Conservation (phyloP, 352 stramenopile genomes). For the Phytopythium mirpurense region DNA sequence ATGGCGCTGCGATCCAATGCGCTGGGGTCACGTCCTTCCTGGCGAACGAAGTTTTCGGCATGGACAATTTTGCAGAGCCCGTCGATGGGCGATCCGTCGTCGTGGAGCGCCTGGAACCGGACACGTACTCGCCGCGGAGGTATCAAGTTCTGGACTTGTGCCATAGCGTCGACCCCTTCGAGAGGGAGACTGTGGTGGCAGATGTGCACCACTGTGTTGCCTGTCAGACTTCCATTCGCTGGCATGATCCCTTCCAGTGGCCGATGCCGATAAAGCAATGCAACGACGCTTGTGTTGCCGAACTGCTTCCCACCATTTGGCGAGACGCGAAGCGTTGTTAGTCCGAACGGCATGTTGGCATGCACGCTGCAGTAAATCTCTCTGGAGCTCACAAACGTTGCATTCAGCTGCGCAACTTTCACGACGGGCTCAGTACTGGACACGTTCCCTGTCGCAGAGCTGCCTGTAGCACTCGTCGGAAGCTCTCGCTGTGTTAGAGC, state of each 20-base stretch:
- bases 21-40: background rate
- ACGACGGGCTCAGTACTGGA: background rate
- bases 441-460: no score
- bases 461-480: background rate
- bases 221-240: slow-evolving; percentile 33
- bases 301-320: slow-evolving; percentile 66
- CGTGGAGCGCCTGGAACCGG: slow-evolving; percentile 38
- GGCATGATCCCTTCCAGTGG: slow-evolving; percentile 28
- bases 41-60: slow-evolving; percentile 9
- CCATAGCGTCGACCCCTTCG: slow-evolving; percentile 36
- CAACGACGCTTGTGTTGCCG: slow-evolving; percentile 26
- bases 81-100: slow-evolving; percentile 15
- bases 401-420: slow-evolving; percentile 39
- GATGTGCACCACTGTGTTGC: slow-evolving; percentile 26
- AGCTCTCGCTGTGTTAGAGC: slow-evolving; percentile 38
- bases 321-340: slow-evolving; percentile 49
- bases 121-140: slow-evolving; percentile 41
- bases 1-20: slow-evolving; percentile 9
- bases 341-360: slow-evolving; percentile 60
- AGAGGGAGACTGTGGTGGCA: slow-evolving; percentile 24
- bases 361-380: slow-evolving; percentile 59
- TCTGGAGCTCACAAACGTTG: slow-evolving; percentile 33
- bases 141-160: slow-evolving; percentile 37
- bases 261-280: slow-evolving; percentile 47
- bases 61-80: slow-evolving; percentile 27